Percentiles rank a stretch among this genome's conserved stretches.
These are phyloP conservation scores for Daedalea quercina DNA, from an alignment of 768 basidiomycete genomes.

Conservation along the genomic window DNA sequence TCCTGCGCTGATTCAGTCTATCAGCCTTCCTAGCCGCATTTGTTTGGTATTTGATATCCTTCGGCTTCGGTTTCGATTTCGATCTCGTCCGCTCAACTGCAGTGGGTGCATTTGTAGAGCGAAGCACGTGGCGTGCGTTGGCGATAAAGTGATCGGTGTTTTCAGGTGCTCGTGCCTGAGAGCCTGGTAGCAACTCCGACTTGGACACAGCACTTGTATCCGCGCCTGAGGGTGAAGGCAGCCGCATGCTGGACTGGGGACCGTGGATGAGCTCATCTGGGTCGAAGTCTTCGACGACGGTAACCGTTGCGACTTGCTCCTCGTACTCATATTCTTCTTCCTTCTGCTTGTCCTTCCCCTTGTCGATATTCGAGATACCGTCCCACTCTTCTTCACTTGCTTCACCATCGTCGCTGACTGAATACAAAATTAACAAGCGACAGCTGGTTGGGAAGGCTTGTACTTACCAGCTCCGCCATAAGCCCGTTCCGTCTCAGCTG, in stretches of 20 bases:
- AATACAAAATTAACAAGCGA: not conserved
- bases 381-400: conserved; percentile 34
- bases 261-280: conserved; percentile 54
- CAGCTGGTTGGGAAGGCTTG: not conserved
- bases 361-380: conserved; percentile 31
- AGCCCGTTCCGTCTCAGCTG: conserved; percentile 67
- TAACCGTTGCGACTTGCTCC: conserved; percentile 82
- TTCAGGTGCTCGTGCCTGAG: conserved; percentile 8
- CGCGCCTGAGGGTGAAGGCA: not conserved
- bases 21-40: conserved; percentile 59
- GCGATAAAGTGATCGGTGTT: conserved; percentile 4
- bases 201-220: not conserved
- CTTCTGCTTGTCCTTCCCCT: conserved; percentile 27
- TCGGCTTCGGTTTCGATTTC: conserved; percentile 20
- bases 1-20: conserved; percentile 52
- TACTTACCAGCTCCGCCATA: conserved; percentile 37
- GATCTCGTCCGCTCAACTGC: conserved; percentile 4
- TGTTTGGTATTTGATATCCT: conserved; percentile 63
- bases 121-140: conserved; percentile 19
- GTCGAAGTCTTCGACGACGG: conserved; percentile 89
- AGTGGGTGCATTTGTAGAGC: not conserved
- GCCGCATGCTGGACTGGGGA: conserved; percentile 4
- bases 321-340: conserved; percentile 79
- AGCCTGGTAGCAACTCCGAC: not conserved
- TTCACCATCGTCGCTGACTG: not conserved